Evolutionary conservation across 2,329 filamentous ascomycete species (phyloP).

Genomic region (Huntiella abstrusa): DNA sequence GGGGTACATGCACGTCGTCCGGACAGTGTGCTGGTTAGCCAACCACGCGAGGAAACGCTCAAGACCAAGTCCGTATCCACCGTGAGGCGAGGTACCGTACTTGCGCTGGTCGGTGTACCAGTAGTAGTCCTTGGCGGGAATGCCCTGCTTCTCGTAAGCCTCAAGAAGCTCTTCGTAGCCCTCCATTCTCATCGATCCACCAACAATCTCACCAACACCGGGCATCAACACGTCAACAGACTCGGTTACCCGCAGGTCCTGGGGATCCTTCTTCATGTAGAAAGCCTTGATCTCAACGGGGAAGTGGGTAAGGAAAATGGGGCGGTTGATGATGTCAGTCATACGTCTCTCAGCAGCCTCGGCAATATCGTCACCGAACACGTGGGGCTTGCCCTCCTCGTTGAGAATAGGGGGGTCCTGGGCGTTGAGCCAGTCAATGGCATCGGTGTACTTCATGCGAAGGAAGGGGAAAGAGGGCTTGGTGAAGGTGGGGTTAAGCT

Average conservation of each 20-base stretch:
- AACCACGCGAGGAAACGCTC: slow-evolving; percentile 56
- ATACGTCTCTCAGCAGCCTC: slow-evolving; percentile 92
- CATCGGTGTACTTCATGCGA: slow-evolving; percentile 88
- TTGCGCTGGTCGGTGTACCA: slow-evolving; percentile 98
- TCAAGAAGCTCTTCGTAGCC: slow-evolving; percentile 75
- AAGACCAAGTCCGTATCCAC: slow-evolving; percentile 80
- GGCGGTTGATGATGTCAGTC: slow-evolving; percentile 90
- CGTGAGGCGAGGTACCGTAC: slow-evolving; percentile 86
- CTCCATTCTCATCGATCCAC: slow-evolving; percentile 91
- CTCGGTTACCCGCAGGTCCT: slow-evolving; percentile 73
- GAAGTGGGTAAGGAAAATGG: slow-evolving; percentile 95
- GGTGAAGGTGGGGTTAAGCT: slow-evolving; percentile 81
- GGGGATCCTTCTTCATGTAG: slow-evolving; percentile 84
- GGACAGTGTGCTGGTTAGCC: slow-evolving; percentile 43
- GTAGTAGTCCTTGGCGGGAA: slow-evolving; percentile 74
- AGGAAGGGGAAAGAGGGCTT: slow-evolving; percentile 69
- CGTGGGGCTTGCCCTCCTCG: slow-evolving; percentile 77
- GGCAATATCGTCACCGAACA: slow-evolving; percentile 93
- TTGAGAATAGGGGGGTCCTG: slow-evolving; percentile 67
- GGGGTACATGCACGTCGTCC: slow-evolving; percentile 55
- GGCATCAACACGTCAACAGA: slow-evolving; percentile 77
- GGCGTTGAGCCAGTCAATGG: slow-evolving; percentile 82
- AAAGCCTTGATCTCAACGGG: slow-evolving; percentile 95
- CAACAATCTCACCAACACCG: slow-evolving; percentile 90
- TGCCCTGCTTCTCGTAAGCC: slow-evolving; percentile 73